phyloP scores from a whole-genome alignment of 2,329 filamentous ascomycete species.

The Alternaria sp. region DNA sequence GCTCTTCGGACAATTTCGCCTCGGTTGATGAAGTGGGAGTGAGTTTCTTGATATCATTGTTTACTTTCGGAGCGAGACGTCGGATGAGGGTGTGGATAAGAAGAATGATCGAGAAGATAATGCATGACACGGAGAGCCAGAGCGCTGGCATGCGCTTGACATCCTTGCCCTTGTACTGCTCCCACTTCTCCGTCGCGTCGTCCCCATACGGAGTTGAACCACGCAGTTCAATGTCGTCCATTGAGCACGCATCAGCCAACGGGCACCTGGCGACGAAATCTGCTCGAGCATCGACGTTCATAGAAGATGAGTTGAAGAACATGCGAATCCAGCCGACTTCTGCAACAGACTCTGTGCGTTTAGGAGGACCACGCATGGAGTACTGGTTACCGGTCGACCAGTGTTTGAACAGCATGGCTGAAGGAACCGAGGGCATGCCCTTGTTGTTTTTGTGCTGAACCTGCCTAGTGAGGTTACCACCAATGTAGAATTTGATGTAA shows the following conservation, averaged over 20 bases:
- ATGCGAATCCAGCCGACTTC: slow-evolving; percentile 58
- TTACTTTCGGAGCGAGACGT: slow-evolving; percentile 26
- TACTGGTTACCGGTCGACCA: slow-evolving; percentile 59
- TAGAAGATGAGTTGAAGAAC: slow-evolving; percentile 61
- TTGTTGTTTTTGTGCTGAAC: slow-evolving; percentile 46
- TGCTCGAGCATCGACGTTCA: slow-evolving; percentile 31
- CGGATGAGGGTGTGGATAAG: slow-evolving; percentile 44
- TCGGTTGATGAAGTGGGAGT: background rate
- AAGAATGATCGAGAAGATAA: slow-evolving; percentile 41
- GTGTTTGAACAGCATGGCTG: slow-evolving; percentile 57
- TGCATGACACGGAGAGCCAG: slow-evolving; percentile 45
- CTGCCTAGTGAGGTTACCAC: slow-evolving; percentile 48
- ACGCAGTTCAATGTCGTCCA: slow-evolving; percentile 48
- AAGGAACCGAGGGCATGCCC: slow-evolving; percentile 53
- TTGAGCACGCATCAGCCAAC: slow-evolving; percentile 43
- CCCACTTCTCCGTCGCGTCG: slow-evolving; percentile 41
- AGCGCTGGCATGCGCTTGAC: slow-evolving; percentile 44
- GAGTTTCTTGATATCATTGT: slow-evolving; percentile 10
- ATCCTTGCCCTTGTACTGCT: slow-evolving; percentile 36
- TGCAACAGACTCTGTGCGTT: slow-evolving; percentile 48
- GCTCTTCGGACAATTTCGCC: slow-evolving; percentile 4
- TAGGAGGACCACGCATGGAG: slow-evolving; percentile 58
- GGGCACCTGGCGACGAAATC: slow-evolving; percentile 17
- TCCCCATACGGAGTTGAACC: slow-evolving; percentile 40
- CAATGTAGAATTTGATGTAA: slow-evolving; percentile 56